phyloP scores from a whole-genome alignment of 176 grass and related monocot genomes.

The Saccharum officinarum region DNA sequence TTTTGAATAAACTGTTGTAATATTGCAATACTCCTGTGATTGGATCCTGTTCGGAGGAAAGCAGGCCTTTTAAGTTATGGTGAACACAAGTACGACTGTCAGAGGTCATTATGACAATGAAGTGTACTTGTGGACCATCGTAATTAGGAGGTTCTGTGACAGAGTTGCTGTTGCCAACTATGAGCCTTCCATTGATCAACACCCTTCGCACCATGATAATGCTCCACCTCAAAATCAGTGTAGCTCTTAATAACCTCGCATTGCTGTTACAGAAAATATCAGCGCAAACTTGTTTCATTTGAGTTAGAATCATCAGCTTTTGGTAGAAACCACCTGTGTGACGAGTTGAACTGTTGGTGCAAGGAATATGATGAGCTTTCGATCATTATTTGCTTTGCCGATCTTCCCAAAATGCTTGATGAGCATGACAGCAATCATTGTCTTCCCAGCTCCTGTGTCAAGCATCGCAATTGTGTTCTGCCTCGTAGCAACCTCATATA shows the following conservation, averaged over 20 bases:
- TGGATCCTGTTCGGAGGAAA: too few relatives aligned
- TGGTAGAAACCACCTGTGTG: slow-evolving; percentile 50
- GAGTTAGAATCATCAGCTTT: background rate
- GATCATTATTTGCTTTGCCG: slow-evolving; percentile 37
- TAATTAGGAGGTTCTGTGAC: too few relatives aligned
- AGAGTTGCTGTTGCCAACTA: slow-evolving; percentile 73
- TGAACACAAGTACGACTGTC: too few relatives aligned
- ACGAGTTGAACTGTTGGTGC: slow-evolving; percentile 82
- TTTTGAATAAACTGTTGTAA: too few relatives aligned
- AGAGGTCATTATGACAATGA: too few relatives aligned
- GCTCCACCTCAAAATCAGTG: slow-evolving; percentile 67
- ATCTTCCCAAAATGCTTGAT: slow-evolving; percentile 57
- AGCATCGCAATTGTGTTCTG: slow-evolving; percentile 85
- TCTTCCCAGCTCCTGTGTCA: slow-evolving; percentile 82
- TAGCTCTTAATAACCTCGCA: slow-evolving; percentile 67
- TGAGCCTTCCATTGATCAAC: slow-evolving; percentile 71
- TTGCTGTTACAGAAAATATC: slow-evolving; percentile 57
- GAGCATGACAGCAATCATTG: slow-evolving; percentile 92
- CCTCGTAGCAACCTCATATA: slow-evolving; percentile 65
- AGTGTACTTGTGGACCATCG: too few relatives aligned
- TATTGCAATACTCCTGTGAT: too few relatives aligned
- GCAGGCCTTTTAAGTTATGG: too few relatives aligned
- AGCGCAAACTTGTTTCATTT: background rate
- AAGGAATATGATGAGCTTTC: slow-evolving; percentile 69
- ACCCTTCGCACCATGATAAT: slow-evolving; percentile 70